These are phyloP conservation scores for Xylariaceae sp. DNA, from an alignment of 2,329 filamentous ascomycete genomes.

Conservation along the genomic window DNA sequence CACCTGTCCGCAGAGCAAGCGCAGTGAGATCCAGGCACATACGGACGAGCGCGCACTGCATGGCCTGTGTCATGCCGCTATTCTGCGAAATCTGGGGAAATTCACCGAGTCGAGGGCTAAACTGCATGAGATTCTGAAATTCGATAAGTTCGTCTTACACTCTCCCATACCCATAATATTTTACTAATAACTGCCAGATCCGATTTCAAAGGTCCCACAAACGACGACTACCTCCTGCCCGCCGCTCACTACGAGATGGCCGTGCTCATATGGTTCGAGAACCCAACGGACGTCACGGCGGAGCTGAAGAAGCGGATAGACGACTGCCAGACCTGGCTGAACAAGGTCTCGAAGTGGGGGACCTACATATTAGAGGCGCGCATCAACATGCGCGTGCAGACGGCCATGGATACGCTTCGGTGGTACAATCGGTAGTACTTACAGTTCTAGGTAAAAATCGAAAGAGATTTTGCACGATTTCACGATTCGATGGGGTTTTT, in stretches of 20 bases:
- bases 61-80: constrained; percentile 59
- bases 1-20: constrained; percentile 40
- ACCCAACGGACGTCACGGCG: constrained; percentile 32
- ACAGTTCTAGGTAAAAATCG: background rate
- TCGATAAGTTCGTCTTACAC: constrained; percentile 51
- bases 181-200: constrained; percentile 32
- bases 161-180: background rate
- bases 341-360: constrained; percentile 66
- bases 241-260: constrained; percentile 83
- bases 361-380: constrained; percentile 67
- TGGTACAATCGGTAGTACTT: constrained; percentile 39
- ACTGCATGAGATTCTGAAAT: constrained; percentile 59
- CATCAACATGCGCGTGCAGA: constrained; percentile 67
- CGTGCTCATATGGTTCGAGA: constrained; percentile 72
- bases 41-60: constrained; percentile 59
- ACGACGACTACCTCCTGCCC: constrained; percentile 67
- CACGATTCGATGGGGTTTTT: background rate
- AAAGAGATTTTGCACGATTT: background rate
- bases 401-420: constrained; percentile 59
- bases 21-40: constrained; percentile 45
- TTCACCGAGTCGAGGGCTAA: constrained; percentile 60
- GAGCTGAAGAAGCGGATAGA: constrained; percentile 44
- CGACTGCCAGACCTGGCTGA: constrained; percentile 60
- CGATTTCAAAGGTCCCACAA: constrained; percentile 53
- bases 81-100: constrained; percentile 58